Evolutionary conservation across 768 basidiomycete species (phyloP).

Genomic region (Leucocoprinus leucothites): DNA sequence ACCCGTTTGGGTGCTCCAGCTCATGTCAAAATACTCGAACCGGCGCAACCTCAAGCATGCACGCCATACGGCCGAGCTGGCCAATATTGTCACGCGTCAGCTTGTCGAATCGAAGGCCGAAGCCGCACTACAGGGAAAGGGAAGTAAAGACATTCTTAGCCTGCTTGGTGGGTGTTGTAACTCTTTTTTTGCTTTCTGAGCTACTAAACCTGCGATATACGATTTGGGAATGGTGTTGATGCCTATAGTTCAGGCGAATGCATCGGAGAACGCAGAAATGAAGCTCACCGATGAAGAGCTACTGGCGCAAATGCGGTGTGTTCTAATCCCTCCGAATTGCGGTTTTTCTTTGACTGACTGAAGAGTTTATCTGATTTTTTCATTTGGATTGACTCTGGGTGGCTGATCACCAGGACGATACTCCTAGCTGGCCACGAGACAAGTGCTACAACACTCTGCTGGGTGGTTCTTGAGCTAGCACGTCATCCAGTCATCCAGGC

Average conservation of each 20-base stretch:
- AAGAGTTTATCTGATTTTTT: constrained; percentile 23
- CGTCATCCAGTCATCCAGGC: constrained; percentile 55
- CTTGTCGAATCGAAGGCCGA: constrained; percentile 47
- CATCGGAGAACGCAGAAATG: constrained; percentile 38
- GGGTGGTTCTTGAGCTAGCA: constrained; percentile 62
- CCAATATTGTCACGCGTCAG: constrained; percentile 41
- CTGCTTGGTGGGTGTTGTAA: constrained; percentile 42
- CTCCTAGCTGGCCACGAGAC: constrained; percentile 59
- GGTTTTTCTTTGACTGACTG: background rate
- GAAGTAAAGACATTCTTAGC: constrained; percentile 52
- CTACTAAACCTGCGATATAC: background rate
- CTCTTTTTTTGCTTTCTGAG: background rate
- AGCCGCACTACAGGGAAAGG: constrained; percentile 44
- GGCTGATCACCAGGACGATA: constrained; percentile 39
- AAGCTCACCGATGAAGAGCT: constrained; percentile 48
- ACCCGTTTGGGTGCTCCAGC: constrained; percentile 42
- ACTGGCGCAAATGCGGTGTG: constrained; percentile 51
- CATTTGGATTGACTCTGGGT: constrained; percentile 30
- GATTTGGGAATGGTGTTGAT: background rate
- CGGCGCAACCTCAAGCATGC: constrained; percentile 43
- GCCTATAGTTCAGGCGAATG: constrained; percentile 49
- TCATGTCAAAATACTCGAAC: constrained; percentile 45
- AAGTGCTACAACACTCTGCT: constrained; percentile 54
- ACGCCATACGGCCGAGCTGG: constrained; percentile 40
- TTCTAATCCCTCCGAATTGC: constrained; percentile 23